A percentile compares a stretch with the other conserved stretches of the same genome.
phyloP scores from a whole-genome alignment of 306 rosid genomes.

The Gynostemma pentaphyllum region DNA sequence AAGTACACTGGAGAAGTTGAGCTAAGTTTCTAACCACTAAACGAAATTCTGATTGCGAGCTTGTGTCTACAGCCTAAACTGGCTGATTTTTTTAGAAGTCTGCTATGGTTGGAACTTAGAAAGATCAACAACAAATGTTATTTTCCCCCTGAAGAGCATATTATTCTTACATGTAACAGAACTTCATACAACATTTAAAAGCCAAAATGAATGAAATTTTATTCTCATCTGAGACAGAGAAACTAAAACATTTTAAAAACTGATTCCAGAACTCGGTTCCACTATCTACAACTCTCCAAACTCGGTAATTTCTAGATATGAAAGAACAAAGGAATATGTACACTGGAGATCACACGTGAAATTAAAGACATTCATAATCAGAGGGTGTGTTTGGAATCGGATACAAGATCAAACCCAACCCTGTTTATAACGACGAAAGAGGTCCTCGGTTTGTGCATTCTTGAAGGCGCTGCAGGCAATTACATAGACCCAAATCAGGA shows the following conservation, averaged over 20 bases:
- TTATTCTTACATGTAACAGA: neutral
- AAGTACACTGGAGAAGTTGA: neutral
- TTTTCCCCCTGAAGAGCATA: neutral
- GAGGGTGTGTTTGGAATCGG: slow-evolving; percentile 5
- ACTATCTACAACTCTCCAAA: neutral
- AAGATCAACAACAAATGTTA: neutral
- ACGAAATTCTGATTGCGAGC: neutral
- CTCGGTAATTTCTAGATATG: neutral
- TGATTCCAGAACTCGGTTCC: slow-evolving; percentile 3
- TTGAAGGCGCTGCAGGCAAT: slow-evolving; percentile 86
- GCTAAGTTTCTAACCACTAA: neutral
- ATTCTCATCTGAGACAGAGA: neutral
- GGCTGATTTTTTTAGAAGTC: neutral
- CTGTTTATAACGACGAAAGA: slow-evolving; percentile 66
- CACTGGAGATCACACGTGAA: neutral
- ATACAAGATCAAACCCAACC: slow-evolving; percentile 50
- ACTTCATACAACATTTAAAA: neutral
- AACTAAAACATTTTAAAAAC: neutral
- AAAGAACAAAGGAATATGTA: neutral
- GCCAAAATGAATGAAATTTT: neutral
- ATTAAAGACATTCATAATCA: neutral
- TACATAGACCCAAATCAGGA: slow-evolving; percentile 67
- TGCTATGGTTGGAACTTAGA: neutral
- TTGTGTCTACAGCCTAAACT: neutral
- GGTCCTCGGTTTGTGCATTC: slow-evolving; percentile 83